These are phyloP conservation scores for Hemisphaericaspora nanyangensis DNA, from an alignment of 805 yeast species.

Conservation along the genomic window DNA sequence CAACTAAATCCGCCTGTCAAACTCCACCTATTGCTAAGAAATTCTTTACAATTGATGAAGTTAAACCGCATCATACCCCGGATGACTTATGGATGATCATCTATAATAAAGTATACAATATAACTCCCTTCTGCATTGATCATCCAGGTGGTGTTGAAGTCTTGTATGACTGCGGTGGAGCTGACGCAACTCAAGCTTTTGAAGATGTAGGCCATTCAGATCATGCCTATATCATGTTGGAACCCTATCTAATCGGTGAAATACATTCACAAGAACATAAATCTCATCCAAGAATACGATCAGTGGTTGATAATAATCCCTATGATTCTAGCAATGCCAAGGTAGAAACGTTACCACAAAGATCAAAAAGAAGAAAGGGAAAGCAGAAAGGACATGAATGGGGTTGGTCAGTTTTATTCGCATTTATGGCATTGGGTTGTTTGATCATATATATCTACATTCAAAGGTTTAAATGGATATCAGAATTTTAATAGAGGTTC, in stretches of 20 bases:
- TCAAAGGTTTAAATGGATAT: slow-evolving; percentile 3
- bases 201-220: slow-evolving; percentile 41
- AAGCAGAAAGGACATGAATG: background rate
- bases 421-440: background rate
- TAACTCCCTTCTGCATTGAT: slow-evolving; percentile 62
- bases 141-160: slow-evolving; percentile 83
- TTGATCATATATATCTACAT: background rate
- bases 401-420: background rate
- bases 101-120: slow-evolving; percentile 75
- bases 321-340: background rate
- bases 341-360: background rate
- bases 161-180: slow-evolving; percentile 74
- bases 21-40: too few species aligned
- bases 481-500: background rate
- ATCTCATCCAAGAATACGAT: background rate
- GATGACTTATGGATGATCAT: slow-evolving; percentile 83
- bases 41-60: slow-evolving; percentile 40
- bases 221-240: slow-evolving; percentile 29
- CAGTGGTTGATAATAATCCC: background rate
- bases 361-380: too few species aligned
- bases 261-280: slow-evolving; percentile 6
- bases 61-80: slow-evolving; percentile 66
- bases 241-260: slow-evolving; percentile 28
- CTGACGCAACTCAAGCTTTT: slow-evolving; percentile 68
- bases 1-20: too few species aligned